Conservation (phyloP, 768 basidiomycete genomes). For the Phallus indusiatus region DNA sequence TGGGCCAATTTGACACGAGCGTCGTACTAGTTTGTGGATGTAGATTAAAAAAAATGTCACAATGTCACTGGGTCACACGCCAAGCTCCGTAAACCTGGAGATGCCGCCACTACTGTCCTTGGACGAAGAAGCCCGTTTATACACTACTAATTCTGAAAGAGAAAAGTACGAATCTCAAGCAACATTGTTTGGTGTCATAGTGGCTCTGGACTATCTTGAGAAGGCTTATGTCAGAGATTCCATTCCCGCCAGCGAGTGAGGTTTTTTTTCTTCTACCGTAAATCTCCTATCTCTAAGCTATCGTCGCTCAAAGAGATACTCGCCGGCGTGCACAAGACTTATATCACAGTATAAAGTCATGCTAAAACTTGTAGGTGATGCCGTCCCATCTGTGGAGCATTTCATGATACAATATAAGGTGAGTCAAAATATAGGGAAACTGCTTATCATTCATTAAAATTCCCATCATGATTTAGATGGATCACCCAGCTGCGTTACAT, state of each 20-base stretch:
- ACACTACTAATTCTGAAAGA: conserved; percentile 78
- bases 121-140: conserved; percentile 88
- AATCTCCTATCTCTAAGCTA: neutral
- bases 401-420: conserved; percentile 89
- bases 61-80: neutral
- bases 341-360: conserved; percentile 96
- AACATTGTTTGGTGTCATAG: conserved; percentile 86
- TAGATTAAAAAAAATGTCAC: neutral
- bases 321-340: conserved; percentile 90
- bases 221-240: conserved; percentile 92
- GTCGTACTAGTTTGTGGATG: neutral
- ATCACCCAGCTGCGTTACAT: conserved; percentile 86
- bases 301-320: conserved; percentile 63
- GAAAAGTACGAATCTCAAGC: conserved; percentile 83
- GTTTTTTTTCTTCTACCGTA: conserved; percentile 12
- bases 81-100: neutral
- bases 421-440: conserved; percentile 16
- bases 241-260: conserved; percentile 84
- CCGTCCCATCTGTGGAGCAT: conserved; percentile 74
- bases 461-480: conserved; percentile 50
- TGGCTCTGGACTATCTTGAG: conserved; percentile 89
- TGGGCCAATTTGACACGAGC: too few species aligned
- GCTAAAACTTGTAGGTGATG: conserved; percentile 88
- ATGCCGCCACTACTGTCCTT: conserved; percentile 45
- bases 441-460: neutral